phyloP scores from a whole-genome alignment of 2,329 filamentous ascomycete species.

The Trichophyton benhamiae region DNA sequence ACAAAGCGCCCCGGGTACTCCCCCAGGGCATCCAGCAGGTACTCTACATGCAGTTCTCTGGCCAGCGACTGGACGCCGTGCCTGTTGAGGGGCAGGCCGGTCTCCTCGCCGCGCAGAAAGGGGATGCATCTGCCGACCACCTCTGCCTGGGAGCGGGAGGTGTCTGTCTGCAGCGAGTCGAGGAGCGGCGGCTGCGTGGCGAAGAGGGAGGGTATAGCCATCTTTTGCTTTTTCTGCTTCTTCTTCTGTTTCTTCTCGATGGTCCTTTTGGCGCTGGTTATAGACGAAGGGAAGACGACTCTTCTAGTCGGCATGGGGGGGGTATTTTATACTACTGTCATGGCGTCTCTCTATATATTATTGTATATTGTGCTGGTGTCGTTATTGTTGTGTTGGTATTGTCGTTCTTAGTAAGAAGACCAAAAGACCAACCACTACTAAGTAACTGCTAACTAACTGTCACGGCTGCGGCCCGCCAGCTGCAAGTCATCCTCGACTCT shows the following conservation, averaged over 20 bases:
- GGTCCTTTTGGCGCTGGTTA: neutral
- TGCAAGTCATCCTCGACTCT: too few species aligned
- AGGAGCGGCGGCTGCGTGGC: conserved; percentile 46
- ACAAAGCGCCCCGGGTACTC: conserved; percentile 59
- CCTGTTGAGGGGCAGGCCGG: conserved; percentile 41
- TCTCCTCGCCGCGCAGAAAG: conserved; percentile 43
- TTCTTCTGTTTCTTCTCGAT: conserved; percentile 7
- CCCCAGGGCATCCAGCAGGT: conserved; percentile 38
- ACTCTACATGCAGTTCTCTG: conserved; percentile 43
- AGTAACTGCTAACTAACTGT: too few species aligned
- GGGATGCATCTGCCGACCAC: conserved; percentile 59
- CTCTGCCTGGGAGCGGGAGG: conserved; percentile 54
- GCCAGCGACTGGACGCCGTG: conserved; percentile 65
- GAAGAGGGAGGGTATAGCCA: conserved; percentile 31
- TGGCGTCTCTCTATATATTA: too few species aligned
- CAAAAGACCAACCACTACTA: too few species aligned
- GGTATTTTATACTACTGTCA: too few species aligned
- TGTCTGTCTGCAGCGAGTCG: conserved; percentile 55
- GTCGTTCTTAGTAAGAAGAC: too few species aligned
- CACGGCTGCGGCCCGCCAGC: too few species aligned
- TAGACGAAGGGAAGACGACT: neutral
- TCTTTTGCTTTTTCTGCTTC: conserved; percentile 9
- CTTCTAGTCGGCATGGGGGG: too few species aligned
- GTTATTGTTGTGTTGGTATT: too few species aligned
- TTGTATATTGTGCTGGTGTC: too few species aligned